Base-by-base conservation (phyloP, 2,329 filamentous ascomycete genomes). In the Dothistroma septosporum region DNA sequence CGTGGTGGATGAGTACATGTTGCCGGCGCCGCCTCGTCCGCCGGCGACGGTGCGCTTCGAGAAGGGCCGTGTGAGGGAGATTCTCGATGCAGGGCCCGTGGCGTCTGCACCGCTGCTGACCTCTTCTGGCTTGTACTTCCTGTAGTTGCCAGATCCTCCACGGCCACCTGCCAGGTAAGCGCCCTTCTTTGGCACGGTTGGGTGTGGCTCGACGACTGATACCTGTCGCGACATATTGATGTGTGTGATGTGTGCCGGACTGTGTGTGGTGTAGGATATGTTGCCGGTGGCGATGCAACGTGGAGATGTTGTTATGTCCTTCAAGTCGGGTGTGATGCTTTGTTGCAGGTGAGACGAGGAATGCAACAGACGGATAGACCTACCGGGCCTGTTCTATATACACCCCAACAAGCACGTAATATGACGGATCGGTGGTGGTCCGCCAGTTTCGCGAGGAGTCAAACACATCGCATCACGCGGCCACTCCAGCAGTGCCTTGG, bases 181-280 rank as follows among this genome's bases (percentile, higher is more conserved):
- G 44, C 68, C 66, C 22, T 62, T 64, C 59, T 78, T 75, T 58
- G 80, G 78, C 68, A 84, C 78, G 57, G 83, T 82, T 21, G 84
- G 85, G 75, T 87, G 84, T 64, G 85, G 84, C 72, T 87, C 84
- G 73, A 82, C 79, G 71, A 87, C 79, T 69, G 78, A 79, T 78
- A 83, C 85, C 69, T 66, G 69, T 56, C 68, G 70, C 37, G 76
- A 66, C 70, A 73, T 75, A 60, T 65, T 68, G 62, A 54, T 64
- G 50, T 63, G 41, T 58, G 33, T 60, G 52, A 37, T 61, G 54
- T 54, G 57, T 59, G 57, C 57, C 44, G 55, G 24, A 31, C 4
- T 50, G 5, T 28, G 52, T 53, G 22, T 52, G 33, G 7, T 16
- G 33, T 37, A 37, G 33, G 10, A 16, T 16, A 11, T 37, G 3